Conservation (phyloP, 345 rosid species). For the Acer yangbiense region DNA sequence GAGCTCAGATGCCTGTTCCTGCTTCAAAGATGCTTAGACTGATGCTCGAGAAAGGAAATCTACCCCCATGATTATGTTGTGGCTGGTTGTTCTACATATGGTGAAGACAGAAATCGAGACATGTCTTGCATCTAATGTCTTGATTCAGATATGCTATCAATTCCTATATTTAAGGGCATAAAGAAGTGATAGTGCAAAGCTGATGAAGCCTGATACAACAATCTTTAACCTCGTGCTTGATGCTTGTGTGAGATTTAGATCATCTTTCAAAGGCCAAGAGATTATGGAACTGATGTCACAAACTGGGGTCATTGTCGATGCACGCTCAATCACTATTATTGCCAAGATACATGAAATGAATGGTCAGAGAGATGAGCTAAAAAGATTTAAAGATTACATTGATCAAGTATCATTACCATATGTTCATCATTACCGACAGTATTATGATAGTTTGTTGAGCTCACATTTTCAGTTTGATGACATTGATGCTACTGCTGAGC, state of each 20-base stretch:
- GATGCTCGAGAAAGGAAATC: conserved; percentile 51
- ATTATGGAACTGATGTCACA: conserved; percentile 70
- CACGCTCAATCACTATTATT: conserved; percentile 57
- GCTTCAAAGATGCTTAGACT: conserved; percentile 54
- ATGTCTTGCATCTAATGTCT: conserved; percentile 62
- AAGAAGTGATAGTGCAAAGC: conserved; percentile 30
- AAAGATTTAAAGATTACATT: conserved; percentile 58
- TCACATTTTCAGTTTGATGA: conserved; percentile 74
- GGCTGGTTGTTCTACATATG: conserved; percentile 63
- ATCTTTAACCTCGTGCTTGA: conserved; percentile 75
- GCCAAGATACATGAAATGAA: conserved; percentile 70
- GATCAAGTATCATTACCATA: conserved; percentile 43
- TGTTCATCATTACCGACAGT: conserved; percentile 53
- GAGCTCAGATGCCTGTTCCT: conserved; percentile 66
- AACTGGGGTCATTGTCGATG: conserved; percentile 65
- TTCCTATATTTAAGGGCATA: conserved; percentile 18
- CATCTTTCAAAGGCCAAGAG: conserved; percentile 70
- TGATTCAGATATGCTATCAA: conserved; percentile 62
- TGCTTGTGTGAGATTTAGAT: conserved; percentile 71
- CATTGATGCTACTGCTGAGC: conserved; percentile 62
- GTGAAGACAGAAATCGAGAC: conserved; percentile 73
- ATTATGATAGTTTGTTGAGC: conserved; percentile 69
- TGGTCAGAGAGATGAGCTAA: conserved; percentile 74
- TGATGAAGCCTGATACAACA: conserved; percentile 59
- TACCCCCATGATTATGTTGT: conserved; percentile 40